A percentile compares a stretch with the other conserved stretches of the same genome.
Conservation (phyloP, 441 rosid genomes). For the Isatis lusitanica region DNA sequence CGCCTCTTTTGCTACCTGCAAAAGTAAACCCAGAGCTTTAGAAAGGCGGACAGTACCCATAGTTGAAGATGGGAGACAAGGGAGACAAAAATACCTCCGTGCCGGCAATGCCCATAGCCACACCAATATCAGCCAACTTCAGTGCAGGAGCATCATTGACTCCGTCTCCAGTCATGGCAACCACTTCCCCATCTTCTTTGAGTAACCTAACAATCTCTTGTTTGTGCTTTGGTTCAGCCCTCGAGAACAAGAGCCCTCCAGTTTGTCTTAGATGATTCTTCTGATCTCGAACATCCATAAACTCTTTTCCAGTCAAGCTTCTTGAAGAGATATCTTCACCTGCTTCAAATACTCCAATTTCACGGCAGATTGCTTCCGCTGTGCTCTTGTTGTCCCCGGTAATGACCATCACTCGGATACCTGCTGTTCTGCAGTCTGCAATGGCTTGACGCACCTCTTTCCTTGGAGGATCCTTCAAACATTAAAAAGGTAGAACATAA, state of each 20-base stretch:
- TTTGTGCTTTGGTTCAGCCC: slow-evolving; percentile 97
- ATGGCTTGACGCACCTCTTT: slow-evolving; percentile 90
- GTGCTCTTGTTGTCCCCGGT: slow-evolving; percentile 96
- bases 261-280: slow-evolving; percentile 61
- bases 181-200: slow-evolving; percentile 93
- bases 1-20: slow-evolving; percentile 96
- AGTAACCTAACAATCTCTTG: slow-evolving; percentile 97
- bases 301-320: slow-evolving; percentile 84
- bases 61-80: background rate
- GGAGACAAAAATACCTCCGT: slow-evolving; percentile 67
- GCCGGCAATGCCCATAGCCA: slow-evolving; percentile 94
- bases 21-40: slow-evolving; percentile 3
- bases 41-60: background rate
- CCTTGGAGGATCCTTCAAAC: slow-evolving; percentile 90
- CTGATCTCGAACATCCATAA: slow-evolving; percentile 65
- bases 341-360: slow-evolving; percentile 80
- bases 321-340: slow-evolving; percentile 59
- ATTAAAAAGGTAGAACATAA: background rate
- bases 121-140: slow-evolving; percentile 88
- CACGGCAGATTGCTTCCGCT: slow-evolving; percentile 94
- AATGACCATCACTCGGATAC: slow-evolving; percentile 95
- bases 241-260: slow-evolving; percentile 84
- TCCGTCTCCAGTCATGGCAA: slow-evolving; percentile 98
- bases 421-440: slow-evolving; percentile 92
- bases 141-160: slow-evolving; percentile 94